Conservation (phyloP, 805 yeast genomes). For the Yamadazyma philogaea region DNA sequence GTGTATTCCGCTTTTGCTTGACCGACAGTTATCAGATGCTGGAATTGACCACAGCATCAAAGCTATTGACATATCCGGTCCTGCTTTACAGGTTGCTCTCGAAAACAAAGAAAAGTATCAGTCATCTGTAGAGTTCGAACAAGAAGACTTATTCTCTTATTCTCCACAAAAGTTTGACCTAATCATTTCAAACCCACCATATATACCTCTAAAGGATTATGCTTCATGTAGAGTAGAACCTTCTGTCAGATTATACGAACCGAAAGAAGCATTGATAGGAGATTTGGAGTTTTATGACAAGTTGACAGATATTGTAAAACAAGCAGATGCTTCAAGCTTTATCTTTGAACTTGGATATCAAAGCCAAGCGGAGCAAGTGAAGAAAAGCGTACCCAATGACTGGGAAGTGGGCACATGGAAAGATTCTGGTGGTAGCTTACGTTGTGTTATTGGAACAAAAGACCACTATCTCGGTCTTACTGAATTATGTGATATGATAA, state of each 20-base stretch:
- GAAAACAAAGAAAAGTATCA: slow-evolving; percentile 34
- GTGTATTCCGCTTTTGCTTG: slow-evolving; percentile 64
- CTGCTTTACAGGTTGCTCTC: slow-evolving; percentile 51
- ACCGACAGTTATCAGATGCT: slow-evolving; percentile 17
- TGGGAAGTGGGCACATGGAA: slow-evolving; percentile 51
- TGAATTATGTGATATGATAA: slow-evolving; percentile 8
- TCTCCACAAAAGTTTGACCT: slow-evolving; percentile 39
- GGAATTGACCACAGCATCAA: slow-evolving; percentile 18
- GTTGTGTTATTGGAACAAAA: slow-evolving; percentile 65
- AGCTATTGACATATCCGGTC: slow-evolving; percentile 57
- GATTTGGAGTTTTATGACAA: slow-evolving; percentile 66
- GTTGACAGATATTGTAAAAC: slow-evolving; percentile 45
- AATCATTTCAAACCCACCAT: slow-evolving; percentile 89
- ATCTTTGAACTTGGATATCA: slow-evolving; percentile 74
- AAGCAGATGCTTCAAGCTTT: slow-evolving; percentile 49
- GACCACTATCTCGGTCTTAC: slow-evolving; percentile 12
- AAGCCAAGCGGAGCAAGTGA: slow-evolving; percentile 51
- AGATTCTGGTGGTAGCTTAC: slow-evolving; percentile 50
- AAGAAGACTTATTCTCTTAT: slow-evolving; percentile 7
- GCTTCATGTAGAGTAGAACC: slow-evolving; percentile 46
- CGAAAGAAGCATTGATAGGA: slow-evolving; percentile 75
- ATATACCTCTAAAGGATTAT: slow-evolving; percentile 55
- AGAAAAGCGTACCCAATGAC: slow-evolving; percentile 15
- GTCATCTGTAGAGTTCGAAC: slow-evolving; percentile 7
- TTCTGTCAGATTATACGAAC: slow-evolving; percentile 75